These are phyloP conservation scores for Xylaria sp. DNA, from an alignment of 2,329 filamentous ascomycete species.

Conservation along the genomic window DNA sequence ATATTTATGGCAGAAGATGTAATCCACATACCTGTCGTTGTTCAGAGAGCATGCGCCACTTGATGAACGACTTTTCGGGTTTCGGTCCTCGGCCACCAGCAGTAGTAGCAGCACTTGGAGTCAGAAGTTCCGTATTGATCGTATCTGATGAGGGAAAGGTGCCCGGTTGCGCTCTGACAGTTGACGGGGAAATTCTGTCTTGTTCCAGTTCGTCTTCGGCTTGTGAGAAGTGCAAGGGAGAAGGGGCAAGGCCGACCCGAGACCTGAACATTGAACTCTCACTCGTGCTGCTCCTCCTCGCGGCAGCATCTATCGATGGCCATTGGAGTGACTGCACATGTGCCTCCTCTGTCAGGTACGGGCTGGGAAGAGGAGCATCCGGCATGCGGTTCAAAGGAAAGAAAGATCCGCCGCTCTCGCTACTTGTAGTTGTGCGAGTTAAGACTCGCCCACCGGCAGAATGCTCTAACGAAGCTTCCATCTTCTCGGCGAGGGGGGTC, in stretches of 20 bases:
- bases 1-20: not conserved
- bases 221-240: slow-evolving; percentile 32
- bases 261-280: slow-evolving; percentile 22
- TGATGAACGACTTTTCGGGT: slow-evolving; percentile 25
- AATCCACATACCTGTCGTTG: slow-evolving; percentile 27
- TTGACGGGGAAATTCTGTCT: not conserved
- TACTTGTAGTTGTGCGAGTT: slow-evolving; percentile 25
- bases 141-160: not conserved
- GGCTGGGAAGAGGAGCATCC: slow-evolving; percentile 37
- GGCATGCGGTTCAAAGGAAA: slow-evolving; percentile 24
- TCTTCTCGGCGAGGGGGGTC: not conserved
- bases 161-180: not conserved
- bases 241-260: slow-evolving; percentile 4
- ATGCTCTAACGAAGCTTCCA: slow-evolving; percentile 13
- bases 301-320: slow-evolving; percentile 34
- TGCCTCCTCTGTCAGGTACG: slow-evolving; percentile 43
- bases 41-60: slow-evolving; percentile 33
- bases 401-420: slow-evolving; percentile 28
- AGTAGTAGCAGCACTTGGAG: not conserved
- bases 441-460: not conserved
- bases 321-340: slow-evolving; percentile 42
- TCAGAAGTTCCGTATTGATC: not conserved
- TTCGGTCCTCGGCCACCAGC: not conserved
- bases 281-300: slow-evolving; percentile 29
- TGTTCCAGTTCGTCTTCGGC: slow-evolving; percentile 14